Percentiles rank a stretch among this genome's conserved stretches.
These are phyloP conservation scores for Dothideomycetes sp. DNA, from an alignment of 2,329 filamentous ascomycete species.

Conservation along the genomic window DNA sequence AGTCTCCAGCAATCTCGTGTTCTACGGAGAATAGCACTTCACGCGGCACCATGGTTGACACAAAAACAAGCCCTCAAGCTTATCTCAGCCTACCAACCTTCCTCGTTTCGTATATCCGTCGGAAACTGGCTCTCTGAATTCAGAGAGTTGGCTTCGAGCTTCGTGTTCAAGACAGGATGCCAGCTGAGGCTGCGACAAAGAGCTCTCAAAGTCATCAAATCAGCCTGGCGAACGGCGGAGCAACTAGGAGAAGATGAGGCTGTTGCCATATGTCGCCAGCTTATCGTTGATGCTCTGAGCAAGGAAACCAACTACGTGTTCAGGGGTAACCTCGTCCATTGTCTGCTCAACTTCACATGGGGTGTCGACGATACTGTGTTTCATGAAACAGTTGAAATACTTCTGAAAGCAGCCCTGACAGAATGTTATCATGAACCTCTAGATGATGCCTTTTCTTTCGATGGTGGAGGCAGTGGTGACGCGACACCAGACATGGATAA, in stretches of 20 bases:
- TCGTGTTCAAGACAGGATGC: slow-evolving; percentile 3
- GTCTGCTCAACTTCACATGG: slow-evolving; percentile 1
- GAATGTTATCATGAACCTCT: slow-evolving; percentile 2
- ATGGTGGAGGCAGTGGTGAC: too few relatives aligned
- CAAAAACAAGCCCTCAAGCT: slow-evolving; percentile 8
- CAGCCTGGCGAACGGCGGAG: slow-evolving; percentile 4
- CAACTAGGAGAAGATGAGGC: slow-evolving; percentile 11
- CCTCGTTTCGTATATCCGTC: slow-evolving; percentile 10
- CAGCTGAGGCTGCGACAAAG: slow-evolving; percentile 5
- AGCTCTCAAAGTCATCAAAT: slow-evolving; percentile 9
- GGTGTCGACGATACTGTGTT: slow-evolving; percentile 3
- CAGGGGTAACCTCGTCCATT: slow-evolving; percentile 8
- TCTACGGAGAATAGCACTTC: slow-evolving; percentile 5
- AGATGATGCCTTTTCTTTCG: slow-evolving; percentile 4
- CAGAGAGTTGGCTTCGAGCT: slow-evolving; percentile 7
- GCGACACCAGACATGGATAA: not conserved
- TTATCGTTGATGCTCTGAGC: slow-evolving; percentile 4
- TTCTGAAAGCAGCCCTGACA: slow-evolving; percentile 6
- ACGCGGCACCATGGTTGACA: slow-evolving; percentile 6
- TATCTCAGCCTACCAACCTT: slow-evolving; percentile 11
- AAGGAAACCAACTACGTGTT: slow-evolving; percentile 9
- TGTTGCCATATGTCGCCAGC: slow-evolving; percentile 1
- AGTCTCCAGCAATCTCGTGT: slow-evolving; percentile 8
- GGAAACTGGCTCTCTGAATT: slow-evolving; percentile 12
- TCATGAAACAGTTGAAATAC: slow-evolving; percentile 1